phyloP scores from a whole-genome alignment of 306 rosid genomes.

The Lathyrus oleraceus region DNA sequence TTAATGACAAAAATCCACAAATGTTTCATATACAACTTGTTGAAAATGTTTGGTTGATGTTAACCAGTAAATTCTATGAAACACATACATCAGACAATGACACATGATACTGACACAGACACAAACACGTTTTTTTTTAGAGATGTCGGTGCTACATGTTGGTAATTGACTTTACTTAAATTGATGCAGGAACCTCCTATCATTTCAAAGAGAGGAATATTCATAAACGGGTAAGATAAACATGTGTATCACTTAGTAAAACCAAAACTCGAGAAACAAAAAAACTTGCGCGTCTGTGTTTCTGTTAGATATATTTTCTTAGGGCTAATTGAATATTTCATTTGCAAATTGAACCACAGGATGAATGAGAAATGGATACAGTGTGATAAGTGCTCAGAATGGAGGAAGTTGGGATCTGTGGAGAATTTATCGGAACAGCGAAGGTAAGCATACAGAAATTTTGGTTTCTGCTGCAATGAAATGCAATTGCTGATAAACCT shows the following conservation, averaged over 20 bases:
- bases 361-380: conserved; percentile 80
- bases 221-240: conserved; percentile 59
- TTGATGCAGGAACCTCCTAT: conserved; percentile 81
- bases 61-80: no score
- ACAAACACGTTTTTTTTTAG: no score
- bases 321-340: conserved; percentile 3
- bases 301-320: background rate
- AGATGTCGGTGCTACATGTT: no score
- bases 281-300: no score
- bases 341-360: conserved; percentile 44
- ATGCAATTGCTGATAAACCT: conserved; percentile 13
- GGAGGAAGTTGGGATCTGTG: conserved; percentile 46
- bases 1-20: background rate
- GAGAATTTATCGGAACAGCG: background rate
- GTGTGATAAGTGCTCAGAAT: conserved; percentile 72
- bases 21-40: background rate
- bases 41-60: no score
- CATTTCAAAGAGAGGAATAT: conserved; percentile 76
- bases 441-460: conserved; percentile 7
- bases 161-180: conserved; percentile 15
- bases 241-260: background rate
- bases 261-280: no score
- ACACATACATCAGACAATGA: no score
- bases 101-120: no score
- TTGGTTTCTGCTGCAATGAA: background rate